Conservation (phyloP, 2,329 filamentous ascomycete species). For the Colletotrichum sp. region DNA sequence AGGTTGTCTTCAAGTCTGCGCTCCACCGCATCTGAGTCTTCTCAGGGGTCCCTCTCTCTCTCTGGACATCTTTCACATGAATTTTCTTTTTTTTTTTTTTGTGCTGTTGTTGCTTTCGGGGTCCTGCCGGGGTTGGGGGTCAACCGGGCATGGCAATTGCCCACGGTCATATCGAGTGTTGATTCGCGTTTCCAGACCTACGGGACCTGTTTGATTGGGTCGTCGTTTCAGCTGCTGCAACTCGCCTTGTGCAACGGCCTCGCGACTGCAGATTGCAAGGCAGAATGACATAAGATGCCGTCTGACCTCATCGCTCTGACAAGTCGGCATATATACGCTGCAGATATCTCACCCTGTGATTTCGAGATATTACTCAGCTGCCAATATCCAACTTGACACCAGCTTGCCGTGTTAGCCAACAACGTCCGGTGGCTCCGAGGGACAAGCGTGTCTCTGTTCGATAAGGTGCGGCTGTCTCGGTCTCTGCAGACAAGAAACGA, state of each 20-base stretch:
- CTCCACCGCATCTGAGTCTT: not conserved
- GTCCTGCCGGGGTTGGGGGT: not conserved
- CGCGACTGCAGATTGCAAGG: not conserved
- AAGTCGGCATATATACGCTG: not conserved
- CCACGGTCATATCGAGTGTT: not conserved
- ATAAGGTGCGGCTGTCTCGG: not conserved
- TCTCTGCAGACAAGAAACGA: not conserved
- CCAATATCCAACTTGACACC: not conserved
- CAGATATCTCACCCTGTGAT: not conserved
- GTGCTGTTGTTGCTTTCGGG: not conserved
- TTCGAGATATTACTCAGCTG: not conserved
- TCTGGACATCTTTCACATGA: not conserved
- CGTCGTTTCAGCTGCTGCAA: constrained; percentile 12
- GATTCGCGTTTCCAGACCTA: not conserved
- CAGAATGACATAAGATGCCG: not conserved
- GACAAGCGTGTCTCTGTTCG: not conserved
- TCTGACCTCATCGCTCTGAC: constrained; percentile 3
- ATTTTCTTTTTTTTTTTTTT: not conserved
- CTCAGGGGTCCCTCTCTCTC: not conserved
- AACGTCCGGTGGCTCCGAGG: not conserved
- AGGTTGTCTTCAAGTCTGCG: not conserved
- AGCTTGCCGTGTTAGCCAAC: not conserved
- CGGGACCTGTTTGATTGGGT: not conserved
- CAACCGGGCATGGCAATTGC: not conserved
- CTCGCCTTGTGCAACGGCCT: not conserved